phyloP scores from a whole-genome alignment of 2,329 filamentous ascomycete genomes.

The Fusarium sp. region DNA sequence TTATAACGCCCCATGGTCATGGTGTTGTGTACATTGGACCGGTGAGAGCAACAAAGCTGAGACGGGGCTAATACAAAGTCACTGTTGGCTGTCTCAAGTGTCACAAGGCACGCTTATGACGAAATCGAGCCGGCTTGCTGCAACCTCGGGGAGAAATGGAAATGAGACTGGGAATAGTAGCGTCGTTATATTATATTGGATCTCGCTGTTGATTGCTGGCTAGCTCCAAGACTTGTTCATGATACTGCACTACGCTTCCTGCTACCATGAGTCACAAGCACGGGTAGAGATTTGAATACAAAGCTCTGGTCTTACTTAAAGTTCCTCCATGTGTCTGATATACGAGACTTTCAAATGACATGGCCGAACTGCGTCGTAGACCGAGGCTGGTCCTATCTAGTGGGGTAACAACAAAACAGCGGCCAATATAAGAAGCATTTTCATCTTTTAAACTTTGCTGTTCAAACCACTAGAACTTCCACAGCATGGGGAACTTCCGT shows the following conservation, averaged over 20 bases:
- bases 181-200: constrained; percentile 1
- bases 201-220: constrained; percentile 7
- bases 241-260: constrained; percentile 27
- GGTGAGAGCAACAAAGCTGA: constrained; percentile 10
- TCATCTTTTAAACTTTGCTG: neutral
- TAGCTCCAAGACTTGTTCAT: constrained; percentile 24
- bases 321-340: constrained; percentile 1
- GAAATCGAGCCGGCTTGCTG: constrained; percentile 14
- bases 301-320: constrained; percentile 1
- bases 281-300: neutral
- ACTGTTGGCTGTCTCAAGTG: constrained; percentile 17
- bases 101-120: constrained; percentile 24
- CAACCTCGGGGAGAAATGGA: constrained; percentile 32
- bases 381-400: neutral
- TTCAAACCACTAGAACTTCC: constrained; percentile 5
- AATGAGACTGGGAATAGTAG: constrained; percentile 40
- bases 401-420: constrained; percentile 3
- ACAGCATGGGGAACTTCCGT: neutral
- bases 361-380: neutral
- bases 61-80: neutral
- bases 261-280: constrained; percentile 25
- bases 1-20: constrained; percentile 12
- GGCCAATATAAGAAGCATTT: constrained; percentile 1
- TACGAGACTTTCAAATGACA: neutral
- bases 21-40: neutral